A percentile compares a stretch with the other conserved stretches of the same genome.
Conservation (phyloP, 2,329 filamentous ascomycete species). For the Magnaporthiopsis incrustans region DNA sequence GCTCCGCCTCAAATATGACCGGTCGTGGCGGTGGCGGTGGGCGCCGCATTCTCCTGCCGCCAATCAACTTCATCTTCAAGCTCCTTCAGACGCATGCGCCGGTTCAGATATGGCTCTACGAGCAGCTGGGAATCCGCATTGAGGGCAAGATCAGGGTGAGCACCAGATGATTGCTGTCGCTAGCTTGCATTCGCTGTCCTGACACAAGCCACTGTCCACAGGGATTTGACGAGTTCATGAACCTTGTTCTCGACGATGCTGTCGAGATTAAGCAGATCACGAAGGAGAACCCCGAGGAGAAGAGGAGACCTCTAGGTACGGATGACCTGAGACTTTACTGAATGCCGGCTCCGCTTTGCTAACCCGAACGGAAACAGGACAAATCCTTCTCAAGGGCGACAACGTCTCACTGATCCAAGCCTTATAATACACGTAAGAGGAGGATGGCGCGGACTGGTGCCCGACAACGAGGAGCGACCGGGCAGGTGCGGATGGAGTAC, state of each 20-base stretch:
- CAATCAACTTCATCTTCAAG: slow-evolving; percentile 86
- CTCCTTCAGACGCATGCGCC: slow-evolving; percentile 74
- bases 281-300: slow-evolving; percentile 69
- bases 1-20: slow-evolving; percentile 35
- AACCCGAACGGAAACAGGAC: slow-evolving; percentile 40
- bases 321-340: neutral
- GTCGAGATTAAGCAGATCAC: slow-evolving; percentile 82
- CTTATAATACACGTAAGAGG: slow-evolving; percentile 14
- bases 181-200: neutral
- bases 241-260: slow-evolving; percentile 84
- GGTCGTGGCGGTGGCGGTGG: slow-evolving; percentile 52
- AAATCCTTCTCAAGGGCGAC: slow-evolving; percentile 81
- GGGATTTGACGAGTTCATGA: slow-evolving; percentile 99
- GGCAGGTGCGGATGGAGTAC: too few relatives aligned
- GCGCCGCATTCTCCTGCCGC: slow-evolving; percentile 52
- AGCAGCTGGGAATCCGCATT: slow-evolving; percentile 88
- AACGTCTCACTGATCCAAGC: slow-evolving; percentile 76
- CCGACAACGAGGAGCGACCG: too few relatives aligned
- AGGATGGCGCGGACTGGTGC: too few relatives aligned
- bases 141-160: slow-evolving; percentile 91
- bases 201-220: slow-evolving; percentile 25
- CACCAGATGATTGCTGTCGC: neutral
- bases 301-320: slow-evolving; percentile 70
- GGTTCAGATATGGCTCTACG: slow-evolving; percentile 93
- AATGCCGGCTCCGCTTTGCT: neutral